Conservation (phyloP, 768 basidiomycete species). For the Leccinum disarticulatum region DNA sequence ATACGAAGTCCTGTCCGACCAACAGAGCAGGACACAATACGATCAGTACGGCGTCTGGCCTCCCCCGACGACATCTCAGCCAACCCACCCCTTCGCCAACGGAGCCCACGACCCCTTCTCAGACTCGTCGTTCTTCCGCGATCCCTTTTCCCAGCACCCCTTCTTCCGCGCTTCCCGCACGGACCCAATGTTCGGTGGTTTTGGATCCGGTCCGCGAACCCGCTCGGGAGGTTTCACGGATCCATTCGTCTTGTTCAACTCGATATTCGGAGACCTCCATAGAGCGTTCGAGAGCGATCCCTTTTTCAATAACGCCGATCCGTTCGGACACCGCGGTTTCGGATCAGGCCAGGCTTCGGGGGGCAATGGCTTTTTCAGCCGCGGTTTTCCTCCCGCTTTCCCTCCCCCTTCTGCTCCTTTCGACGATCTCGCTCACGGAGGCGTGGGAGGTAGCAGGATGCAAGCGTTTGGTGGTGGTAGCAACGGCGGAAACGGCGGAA, state of each 20-base stretch:
- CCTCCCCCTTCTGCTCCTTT: conserved; percentile 14
- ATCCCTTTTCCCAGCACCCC: conserved; percentile 14
- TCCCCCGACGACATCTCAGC: conserved; percentile 47
- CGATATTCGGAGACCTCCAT: conserved; percentile 59
- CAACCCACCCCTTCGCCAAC: conserved; percentile 13
- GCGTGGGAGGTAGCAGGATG: conserved; percentile 11
- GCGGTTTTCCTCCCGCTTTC: conserved; percentile 6
- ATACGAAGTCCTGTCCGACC: conserved; percentile 70
- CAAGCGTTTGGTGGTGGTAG: conserved; percentile 9
- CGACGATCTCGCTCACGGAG: conserved; percentile 13
- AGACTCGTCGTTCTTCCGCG: conserved; percentile 21
- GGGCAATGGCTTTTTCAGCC: conserved; percentile 12
- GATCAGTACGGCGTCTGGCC: conserved; percentile 73
- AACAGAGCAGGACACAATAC: conserved; percentile 61
- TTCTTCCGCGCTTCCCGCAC: conserved; percentile 24
- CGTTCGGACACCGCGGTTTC: conserved; percentile 19
- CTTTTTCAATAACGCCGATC: conserved; percentile 28
- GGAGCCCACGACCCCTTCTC: conserved; percentile 20
- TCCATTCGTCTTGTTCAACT: conserved; percentile 72
- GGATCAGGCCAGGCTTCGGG: conserved; percentile 12
- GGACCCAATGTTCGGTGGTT: conserved; percentile 27
- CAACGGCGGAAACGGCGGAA: conserved; percentile 7
- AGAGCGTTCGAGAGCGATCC: conserved; percentile 35
- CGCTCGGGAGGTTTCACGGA: conserved; percentile 53
- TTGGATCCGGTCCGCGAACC: conserved; percentile 19